Conservation (phyloP, 2,329 filamentous ascomycete genomes). For the Xylariomycetidae sp. region DNA sequence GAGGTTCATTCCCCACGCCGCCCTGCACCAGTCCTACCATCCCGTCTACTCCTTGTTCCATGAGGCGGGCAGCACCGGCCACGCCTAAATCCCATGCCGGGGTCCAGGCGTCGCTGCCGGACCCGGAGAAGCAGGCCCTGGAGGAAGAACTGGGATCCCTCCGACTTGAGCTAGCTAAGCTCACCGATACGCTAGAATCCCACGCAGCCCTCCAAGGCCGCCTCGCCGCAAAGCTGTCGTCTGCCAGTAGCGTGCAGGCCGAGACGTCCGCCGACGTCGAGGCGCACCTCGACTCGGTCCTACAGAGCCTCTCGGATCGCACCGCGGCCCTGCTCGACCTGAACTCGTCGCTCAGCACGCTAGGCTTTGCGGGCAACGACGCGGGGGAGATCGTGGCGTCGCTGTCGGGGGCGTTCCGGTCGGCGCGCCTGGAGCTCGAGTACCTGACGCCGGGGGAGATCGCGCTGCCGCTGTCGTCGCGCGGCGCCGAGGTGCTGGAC, state of each 20-base stretch:
- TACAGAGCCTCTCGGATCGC: constrained; percentile 43
- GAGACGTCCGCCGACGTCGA: constrained; percentile 31
- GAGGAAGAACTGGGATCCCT: constrained; percentile 45
- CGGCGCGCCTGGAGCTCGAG: constrained; percentile 57
- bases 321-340: constrained; percentile 43
- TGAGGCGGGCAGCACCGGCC: constrained; percentile 5
- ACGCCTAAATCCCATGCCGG: constrained; percentile 29
- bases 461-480: constrained; percentile 45
- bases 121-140: constrained; percentile 37
- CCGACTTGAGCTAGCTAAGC: constrained; percentile 42
- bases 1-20: constrained; percentile 47
- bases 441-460: constrained; percentile 57
- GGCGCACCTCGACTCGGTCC: constrained; percentile 35
- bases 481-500: constrained; percentile 52
- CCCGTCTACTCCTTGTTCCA: constrained; percentile 34
- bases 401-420: constrained; percentile 46
- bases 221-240: constrained; percentile 19
- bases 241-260: constrained; percentile 1
- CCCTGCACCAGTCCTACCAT: constrained; percentile 44
- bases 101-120: constrained; percentile 37
- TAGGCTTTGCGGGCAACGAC: constrained; percentile 49
- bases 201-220: constrained; percentile 38
- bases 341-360: constrained; percentile 36
- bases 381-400: constrained; percentile 44
- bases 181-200: constrained; percentile 42